Conservation (phyloP, 2,329 filamentous ascomycete genomes). For the Chrysoporthe puriensis region DNA sequence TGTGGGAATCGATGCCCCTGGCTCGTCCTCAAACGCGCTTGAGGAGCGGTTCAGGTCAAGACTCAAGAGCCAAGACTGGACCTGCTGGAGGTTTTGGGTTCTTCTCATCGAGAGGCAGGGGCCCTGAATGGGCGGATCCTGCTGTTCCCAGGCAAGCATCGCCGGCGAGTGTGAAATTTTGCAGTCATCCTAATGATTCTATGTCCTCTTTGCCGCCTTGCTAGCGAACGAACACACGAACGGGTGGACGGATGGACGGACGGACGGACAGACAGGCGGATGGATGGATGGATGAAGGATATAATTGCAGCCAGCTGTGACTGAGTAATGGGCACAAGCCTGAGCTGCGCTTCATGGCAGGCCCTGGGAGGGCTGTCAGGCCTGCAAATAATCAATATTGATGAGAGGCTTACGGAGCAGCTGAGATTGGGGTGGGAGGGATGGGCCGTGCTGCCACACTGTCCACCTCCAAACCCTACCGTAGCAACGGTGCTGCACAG, state of each 20-base stretch:
- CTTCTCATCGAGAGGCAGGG: background rate
- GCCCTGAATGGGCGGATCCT: background rate
- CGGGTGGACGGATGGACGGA: no score
- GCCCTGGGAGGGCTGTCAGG: background rate
- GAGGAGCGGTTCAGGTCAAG: constrained; percentile 1
- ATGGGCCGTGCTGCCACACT: constrained; percentile 2
- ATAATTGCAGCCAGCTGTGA: no score
- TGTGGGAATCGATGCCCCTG: constrained; percentile 18
- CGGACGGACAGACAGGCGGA: no score
- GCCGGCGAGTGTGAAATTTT: background rate
- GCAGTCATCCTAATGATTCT: background rate
- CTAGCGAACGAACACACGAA: background rate
- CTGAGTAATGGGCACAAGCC: no score
- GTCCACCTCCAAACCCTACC: background rate
- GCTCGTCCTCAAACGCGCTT: constrained; percentile 27
- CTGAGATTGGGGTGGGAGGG: background rate
- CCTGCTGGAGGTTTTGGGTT: background rate
- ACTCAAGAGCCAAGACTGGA: background rate
- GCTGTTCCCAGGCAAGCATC: background rate
- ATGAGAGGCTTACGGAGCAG: constrained; percentile 11
- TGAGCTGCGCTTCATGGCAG: background rate
- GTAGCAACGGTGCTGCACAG: background rate
- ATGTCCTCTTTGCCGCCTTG: background rate
- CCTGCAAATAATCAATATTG: constrained; percentile 15
- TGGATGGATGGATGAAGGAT: no score